phyloP scores from a whole-genome alignment of 2,329 filamentous ascomycete species.

The Hymenoscyphus repandus region DNA sequence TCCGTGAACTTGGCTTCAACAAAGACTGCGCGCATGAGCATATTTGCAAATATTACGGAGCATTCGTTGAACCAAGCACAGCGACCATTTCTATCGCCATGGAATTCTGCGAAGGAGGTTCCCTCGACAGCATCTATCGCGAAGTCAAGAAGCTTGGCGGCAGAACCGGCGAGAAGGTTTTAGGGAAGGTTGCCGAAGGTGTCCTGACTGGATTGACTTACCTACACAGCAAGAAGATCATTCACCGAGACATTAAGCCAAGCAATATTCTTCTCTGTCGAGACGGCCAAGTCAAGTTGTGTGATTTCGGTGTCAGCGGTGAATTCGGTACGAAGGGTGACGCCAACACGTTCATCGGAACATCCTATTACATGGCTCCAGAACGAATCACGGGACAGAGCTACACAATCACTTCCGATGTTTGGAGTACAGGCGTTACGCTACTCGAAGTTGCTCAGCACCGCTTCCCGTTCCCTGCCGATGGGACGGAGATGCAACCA shows the following conservation, averaged over 20 bases:
- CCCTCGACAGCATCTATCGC: conserved; percentile 92
- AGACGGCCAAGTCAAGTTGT: conserved; percentile 91
- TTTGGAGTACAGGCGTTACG: conserved; percentile 96
- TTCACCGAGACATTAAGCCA: conserved; percentile 97
- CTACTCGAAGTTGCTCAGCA: conserved; percentile 99
- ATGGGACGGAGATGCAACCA: conserved; percentile 92
- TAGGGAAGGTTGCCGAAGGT: conserved; percentile 94
- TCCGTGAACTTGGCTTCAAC: conserved; percentile 95
- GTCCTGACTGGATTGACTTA: conserved; percentile 92
- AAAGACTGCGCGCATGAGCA: conserved; percentile 94
- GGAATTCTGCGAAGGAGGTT: conserved; percentile 98
- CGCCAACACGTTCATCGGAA: conserved; percentile 98
- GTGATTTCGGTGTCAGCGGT: conserved; percentile 95
- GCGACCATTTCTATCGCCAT: conserved; percentile 97
- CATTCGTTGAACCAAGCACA: conserved; percentile 92
- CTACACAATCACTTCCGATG: conserved; percentile 97
- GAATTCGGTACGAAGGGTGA: conserved; percentile 98
- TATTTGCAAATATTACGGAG: conserved; percentile 96
- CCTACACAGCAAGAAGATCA: conserved; percentile 91
- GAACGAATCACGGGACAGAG: conserved; percentile 96
- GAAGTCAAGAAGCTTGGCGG: conserved; percentile 95
- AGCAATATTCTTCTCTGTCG: conserved; percentile 94
- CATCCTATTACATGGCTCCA: conserved; percentile 98
- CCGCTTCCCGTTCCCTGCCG: conserved; percentile 94
- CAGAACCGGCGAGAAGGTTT: conserved; percentile 91